Evolutionary conservation across 2,329 filamentous ascomycete genomes (phyloP), one percentile per base, ranked within the genome.

Genomic region (Lachnellula occidentalis): DNA sequence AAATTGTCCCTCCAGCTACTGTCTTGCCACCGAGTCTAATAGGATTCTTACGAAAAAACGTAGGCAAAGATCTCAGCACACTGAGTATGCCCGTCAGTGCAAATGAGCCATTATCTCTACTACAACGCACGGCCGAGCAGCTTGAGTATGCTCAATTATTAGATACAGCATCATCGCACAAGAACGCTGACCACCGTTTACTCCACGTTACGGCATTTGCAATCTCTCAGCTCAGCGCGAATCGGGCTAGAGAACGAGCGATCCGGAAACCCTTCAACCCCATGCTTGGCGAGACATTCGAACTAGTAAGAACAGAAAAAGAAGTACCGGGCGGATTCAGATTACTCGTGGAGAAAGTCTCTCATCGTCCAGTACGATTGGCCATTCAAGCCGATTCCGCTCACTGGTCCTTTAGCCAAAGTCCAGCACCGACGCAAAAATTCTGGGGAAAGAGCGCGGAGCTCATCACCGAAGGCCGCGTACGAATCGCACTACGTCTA

Each of bases 371-470:
- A 0, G 90, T 99, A 14, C 85, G 92, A 59, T 83, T 97, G 66
- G 94, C 94, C 5, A 92, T 92, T 75, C 92, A 97, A 70, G 94
- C 92, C 4, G 94, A 99, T 70, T 84, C 88, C 39, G 80, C 83
- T 39, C 77, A 81, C 54, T 99, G 94, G 94, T 90, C 87, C 2
- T 86, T 96, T 58, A 80, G 89, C 1, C 94, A 97, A 69, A 89
- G 87, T 4, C 90, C 94, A 0, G 86, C 88, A 54, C 94, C 94
- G 0, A 87, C 87, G 21, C 92, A 99, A 69, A 97, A 97, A 69
- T 99, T 99, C 75, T 97, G 94, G 94, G 94, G 94, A 53, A 97
- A 97, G 75, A 92, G 87, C 52, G 90, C 90, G 2, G 94, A 99
- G 71, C 83, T 99, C 58, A 94, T 89, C 57, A 97, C 91, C 0